Percentiles rank a stretch among this genome's conserved stretches.
Evolutionary conservation across 306 rosid genomes (phyloP).

Genomic region (Begonia fuchsioides): DNA sequence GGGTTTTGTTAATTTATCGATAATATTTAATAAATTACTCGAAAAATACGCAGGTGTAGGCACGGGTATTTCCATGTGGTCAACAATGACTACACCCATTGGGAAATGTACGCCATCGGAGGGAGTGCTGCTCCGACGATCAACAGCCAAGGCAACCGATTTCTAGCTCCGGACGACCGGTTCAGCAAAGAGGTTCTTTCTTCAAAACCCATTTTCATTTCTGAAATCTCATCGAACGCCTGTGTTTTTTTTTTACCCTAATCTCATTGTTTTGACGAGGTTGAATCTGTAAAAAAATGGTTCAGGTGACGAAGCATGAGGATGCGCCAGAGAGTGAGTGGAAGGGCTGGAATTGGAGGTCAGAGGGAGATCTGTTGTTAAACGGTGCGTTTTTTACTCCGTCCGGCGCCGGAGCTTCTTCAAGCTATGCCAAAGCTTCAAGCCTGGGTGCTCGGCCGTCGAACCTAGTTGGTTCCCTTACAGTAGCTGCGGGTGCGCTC

Average conservation of each 20-base stretch:
- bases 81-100: conserved; percentile 97
- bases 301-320: conserved; percentile 89
- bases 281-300: conserved; percentile 3
- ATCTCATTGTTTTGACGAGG: too few relatives aligned
- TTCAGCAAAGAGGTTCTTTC: conserved; percentile 73
- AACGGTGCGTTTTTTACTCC: conserved; percentile 81
- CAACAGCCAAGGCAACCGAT: conserved; percentile 94
- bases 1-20: background rate
- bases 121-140: conserved; percentile 93
- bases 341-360: conserved; percentile 88
- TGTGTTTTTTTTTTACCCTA: background rate
- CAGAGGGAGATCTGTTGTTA: conserved; percentile 59
- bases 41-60: conserved; percentile 48
- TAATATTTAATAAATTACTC: conserved; percentile 1
- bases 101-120: conserved; percentile 99
- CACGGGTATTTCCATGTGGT: conserved; percentile 97
- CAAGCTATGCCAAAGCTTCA: conserved; percentile 88
- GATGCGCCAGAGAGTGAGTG: conserved; percentile 84
- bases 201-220: too few relatives aligned
- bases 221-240: too few relatives aligned
- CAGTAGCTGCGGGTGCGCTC: conserved; percentile 57
- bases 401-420: conserved; percentile 77
- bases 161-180: conserved; percentile 58
- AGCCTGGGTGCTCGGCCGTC: conserved; percentile 89
- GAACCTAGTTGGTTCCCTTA: conserved; percentile 62